Base-by-base conservation (phyloP, 2,329 filamentous ascomycete species). In the Beauveria scarabaeidicola region DNA sequence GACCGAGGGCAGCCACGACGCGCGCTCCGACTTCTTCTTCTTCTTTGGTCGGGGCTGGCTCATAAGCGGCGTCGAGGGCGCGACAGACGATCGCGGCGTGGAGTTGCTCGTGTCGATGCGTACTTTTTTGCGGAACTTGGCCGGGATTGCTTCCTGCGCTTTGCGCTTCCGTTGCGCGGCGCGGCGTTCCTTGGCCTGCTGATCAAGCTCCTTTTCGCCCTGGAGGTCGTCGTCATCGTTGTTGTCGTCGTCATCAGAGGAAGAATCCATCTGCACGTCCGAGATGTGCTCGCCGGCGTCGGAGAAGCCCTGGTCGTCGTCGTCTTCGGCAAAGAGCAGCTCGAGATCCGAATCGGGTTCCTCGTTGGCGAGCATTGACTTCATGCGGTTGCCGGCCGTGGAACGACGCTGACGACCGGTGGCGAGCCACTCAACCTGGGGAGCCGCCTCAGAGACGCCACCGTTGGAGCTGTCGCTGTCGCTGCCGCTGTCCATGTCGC, bases 181-280 rank as follows among this genome's bases (percentile, higher is more conserved):
- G 66, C 78, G 83, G 66, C 88, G 87, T 61, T 83, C 84, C 65
- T 85, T 86, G 61, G 88, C 90, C 66, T 88, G 83, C 64, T 84
- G 87, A 73, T 94, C 86, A 58, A 99, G 73, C 73, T 96, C 91
- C 67, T 87, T 88, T 74, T 99, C 94, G 38, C 94, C 94, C 60
- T 90, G 89, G 5, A 94, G 72, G 46, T 96, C 90, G 64, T 94
- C 81, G 29, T 69, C 71, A 55, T 85, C 85, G 25, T 67, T 65
- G 61, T 91, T 87, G 62, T 95, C 90, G 52, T 94, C 90, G 51
- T 91, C 88, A 64, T 90, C 89, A 0, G 86, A 90, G 0, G 90
- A 95, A 15, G 89, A 92, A 67, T 95, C 91, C 77, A 97, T 87
- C 51, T 90, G 86, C 65, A 90, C 86, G 69, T 97, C 93, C 1